A percentile compares a stretch with the other conserved stretches of the same genome.
Evolutionary conservation across 2,329 filamentous ascomycete species (phyloP).

Genomic region (Cryphonectria radicalis): DNA sequence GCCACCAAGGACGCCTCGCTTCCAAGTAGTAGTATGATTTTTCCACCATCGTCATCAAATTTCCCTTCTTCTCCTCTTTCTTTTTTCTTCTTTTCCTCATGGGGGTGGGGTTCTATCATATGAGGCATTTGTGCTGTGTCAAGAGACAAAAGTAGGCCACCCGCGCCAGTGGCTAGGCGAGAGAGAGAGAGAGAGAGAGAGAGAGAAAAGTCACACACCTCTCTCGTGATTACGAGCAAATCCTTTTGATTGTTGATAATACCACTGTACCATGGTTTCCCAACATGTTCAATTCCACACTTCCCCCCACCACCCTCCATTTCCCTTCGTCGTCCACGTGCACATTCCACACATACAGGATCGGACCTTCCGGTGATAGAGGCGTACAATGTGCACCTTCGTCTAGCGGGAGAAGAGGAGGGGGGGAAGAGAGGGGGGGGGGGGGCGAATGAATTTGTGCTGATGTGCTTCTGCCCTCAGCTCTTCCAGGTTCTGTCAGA

Average conservation of each 20-base stretch:
- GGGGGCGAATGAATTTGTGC: background rate
- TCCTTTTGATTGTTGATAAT: background rate
- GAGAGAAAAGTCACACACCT: background rate
- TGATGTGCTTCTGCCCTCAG: background rate
- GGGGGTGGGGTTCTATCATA: background rate
- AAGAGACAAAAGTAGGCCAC: background rate
- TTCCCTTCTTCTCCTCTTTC: background rate
- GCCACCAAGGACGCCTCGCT: background rate
- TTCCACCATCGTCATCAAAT: background rate
- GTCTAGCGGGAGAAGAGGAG: background rate
- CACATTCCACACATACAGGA: background rate
- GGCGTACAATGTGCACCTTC: background rate
- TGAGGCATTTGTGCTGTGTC: background rate
- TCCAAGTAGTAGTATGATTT: background rate
- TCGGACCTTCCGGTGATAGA: background rate
- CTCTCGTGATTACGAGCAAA: background rate
- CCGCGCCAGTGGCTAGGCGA: background rate
- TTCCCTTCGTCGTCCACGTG: background rate
- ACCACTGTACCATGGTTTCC: background rate
- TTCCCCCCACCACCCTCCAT: background rate
- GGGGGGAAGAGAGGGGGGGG: too few species aligned
- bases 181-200: too few species aligned
- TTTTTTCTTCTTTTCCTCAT: background rate
- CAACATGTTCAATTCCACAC: background rate
- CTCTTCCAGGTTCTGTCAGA: background rate